A percentile compares a stretch with the other conserved stretches of the same genome.
Conservation (phyloP, 1,139 yeast species). For the Taphrina populina region DNA sequence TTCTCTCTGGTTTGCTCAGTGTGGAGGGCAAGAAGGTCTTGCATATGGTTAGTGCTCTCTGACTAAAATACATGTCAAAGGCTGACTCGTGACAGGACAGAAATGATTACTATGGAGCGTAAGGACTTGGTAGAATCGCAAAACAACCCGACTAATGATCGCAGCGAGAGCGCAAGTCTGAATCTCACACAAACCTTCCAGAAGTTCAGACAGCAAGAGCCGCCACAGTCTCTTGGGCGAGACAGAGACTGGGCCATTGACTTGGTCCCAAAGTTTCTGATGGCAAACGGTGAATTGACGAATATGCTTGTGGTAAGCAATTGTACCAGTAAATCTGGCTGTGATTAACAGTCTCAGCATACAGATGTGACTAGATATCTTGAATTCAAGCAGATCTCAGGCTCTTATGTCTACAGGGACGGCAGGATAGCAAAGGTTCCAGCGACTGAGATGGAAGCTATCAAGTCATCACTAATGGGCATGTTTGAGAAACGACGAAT, state of each 20-base stretch:
- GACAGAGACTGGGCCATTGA: conserved; percentile 99
- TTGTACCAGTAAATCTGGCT: too few relatives aligned
- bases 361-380: conserved; percentile 94
- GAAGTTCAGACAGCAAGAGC: conserved; percentile 55
- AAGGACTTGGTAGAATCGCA: conserved; percentile 32
- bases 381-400: conserved; percentile 93
- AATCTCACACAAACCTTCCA: conserved; percentile 54
- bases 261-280: conserved; percentile 90
- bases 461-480: conserved; percentile 90
- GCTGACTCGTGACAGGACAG: conserved; percentile 53
- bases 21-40: conserved; percentile 96
- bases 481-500: conserved; percentile 93
- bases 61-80: background rate
- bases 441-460: conserved; percentile 74
- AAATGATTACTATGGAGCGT: conserved; percentile 91
- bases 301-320: conserved; percentile 59
- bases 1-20: conserved; percentile 86
- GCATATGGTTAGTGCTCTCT: conserved; percentile 54
- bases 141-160: background rate
- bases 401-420: conserved; percentile 87
- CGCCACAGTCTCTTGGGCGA: conserved; percentile 73
- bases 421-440: conserved; percentile 96
- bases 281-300: conserved; percentile 98
- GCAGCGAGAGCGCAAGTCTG: conserved; percentile 61
- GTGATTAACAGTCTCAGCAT: conserved; percentile 49